phyloP scores from a whole-genome alignment of 257 asterid genomes.

The Gentiana dahurica region DNA sequence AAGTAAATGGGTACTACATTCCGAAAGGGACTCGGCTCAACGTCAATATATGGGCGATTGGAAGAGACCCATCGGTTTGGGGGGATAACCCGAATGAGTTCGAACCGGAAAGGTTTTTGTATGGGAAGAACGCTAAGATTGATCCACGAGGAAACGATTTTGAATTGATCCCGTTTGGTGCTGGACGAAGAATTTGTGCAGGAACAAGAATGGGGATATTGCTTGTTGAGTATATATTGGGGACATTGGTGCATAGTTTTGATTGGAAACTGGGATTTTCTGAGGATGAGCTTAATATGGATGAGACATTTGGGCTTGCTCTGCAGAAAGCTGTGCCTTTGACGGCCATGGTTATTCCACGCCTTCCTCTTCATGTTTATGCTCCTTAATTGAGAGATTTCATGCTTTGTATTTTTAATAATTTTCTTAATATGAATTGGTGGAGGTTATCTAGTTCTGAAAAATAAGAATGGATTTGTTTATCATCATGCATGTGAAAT shows the following conservation, averaged over 20 bases:
- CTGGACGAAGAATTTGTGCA: slow-evolving; percentile 42
- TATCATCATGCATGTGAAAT: too few relatives aligned
- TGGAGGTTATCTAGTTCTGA: too few relatives aligned
- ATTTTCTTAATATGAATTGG: too few relatives aligned
- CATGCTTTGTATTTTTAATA: too few relatives aligned
- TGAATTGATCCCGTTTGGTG: slow-evolving; percentile 39
- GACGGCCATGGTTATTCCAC: slow-evolving; percentile 33
- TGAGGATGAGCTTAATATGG: slow-evolving; percentile 27
- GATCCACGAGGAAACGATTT: slow-evolving; percentile 33
- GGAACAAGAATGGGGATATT: slow-evolving; percentile 40
- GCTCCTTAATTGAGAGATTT: slow-evolving; percentile 1
- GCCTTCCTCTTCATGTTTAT: slow-evolving; percentile 25
- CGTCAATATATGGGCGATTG: slow-evolving; percentile 51
- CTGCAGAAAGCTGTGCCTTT: slow-evolving; percentile 43
- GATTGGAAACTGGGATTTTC: slow-evolving; percentile 29
- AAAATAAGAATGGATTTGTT: too few relatives aligned
- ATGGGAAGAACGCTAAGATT: slow-evolving; percentile 8
- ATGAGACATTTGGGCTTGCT: slow-evolving; percentile 40
- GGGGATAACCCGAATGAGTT: slow-evolving; percentile 44
- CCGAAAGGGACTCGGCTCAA: slow-evolving; percentile 33
- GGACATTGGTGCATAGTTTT: slow-evolving; percentile 40
- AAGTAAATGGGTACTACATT: slow-evolving; percentile 29
- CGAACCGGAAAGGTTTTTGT: slow-evolving; percentile 29
- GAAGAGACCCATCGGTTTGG: slow-evolving; percentile 42
- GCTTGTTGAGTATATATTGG: slow-evolving; percentile 34